Evolutionary conservation across 2,329 filamentous ascomycete species (phyloP), one percentile per base, ranked within the genome.

Genomic region (Cladobotryum protrusum): DNA sequence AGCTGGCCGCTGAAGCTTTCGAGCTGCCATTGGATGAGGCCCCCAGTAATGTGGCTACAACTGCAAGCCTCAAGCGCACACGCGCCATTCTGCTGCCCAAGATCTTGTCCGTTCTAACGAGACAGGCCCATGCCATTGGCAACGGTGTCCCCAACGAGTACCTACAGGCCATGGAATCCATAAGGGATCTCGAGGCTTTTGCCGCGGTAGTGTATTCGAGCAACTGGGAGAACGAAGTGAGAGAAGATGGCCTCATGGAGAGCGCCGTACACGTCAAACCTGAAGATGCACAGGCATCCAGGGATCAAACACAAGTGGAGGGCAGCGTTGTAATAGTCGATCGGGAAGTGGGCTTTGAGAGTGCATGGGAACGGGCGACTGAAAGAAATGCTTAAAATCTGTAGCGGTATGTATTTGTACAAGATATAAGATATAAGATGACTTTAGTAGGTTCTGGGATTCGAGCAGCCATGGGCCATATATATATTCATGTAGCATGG

Each of bases 121-220:
- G 89, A 57, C 91, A 99, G 72, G 92, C 92, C 5, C 91, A 96
- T 67, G 79, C 76, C 48, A 95, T 99, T 58, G 92, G 91, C 47
- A 85, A 86, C 61, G 88, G 88, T 58, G 79, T 81, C 69, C 82
- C 78, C 50, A 89, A 80, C 67, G 84, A 79, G 71, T 87, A 87
- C 63, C 74, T 87, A 32, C 78, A 83, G 59, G 81, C 83, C 36
- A 89, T 95, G 76, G 89, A 95, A 68, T 69, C 76, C 47, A 86
- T 91, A 36, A 75, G 78, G 24, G 87, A 91, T 54, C 74, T 95
- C 9, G 86, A 91, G 64, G 87, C 86, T 0, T 95, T 95, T 64
- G 86, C 89, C 1, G 89, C 89, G 1, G 86, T 95, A 1, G 88
- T 95, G 36, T 95, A 93, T 67, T 88, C 84, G 45, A 91, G 86